phyloP scores from a whole-genome alignment of 176 grass and related monocot species.

The Eragrostis curvula region DNA sequence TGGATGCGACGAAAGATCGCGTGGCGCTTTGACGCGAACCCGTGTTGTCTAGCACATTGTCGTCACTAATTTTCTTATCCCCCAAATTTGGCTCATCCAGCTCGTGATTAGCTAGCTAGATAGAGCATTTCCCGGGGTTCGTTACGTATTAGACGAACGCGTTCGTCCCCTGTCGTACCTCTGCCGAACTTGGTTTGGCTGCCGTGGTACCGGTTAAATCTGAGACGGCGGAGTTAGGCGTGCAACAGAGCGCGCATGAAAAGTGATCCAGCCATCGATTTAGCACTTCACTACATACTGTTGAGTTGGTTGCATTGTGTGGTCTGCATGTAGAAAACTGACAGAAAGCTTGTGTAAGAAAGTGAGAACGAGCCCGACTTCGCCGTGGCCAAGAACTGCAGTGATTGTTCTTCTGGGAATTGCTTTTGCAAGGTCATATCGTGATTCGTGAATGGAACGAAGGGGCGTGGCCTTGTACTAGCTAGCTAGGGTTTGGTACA shows the following conservation, averaged over 20 bases:
- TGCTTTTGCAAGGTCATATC: too few species aligned
- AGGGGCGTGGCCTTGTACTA: neutral
- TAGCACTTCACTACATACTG: neutral
- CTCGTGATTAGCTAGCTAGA: neutral
- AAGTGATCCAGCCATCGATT: neutral
- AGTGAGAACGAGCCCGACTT: neutral
- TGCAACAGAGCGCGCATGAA: neutral
- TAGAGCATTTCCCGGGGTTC: neutral
- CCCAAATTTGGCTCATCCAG: neutral
- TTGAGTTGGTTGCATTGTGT: neutral
- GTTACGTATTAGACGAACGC: too few species aligned
- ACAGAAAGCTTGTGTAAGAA: neutral
- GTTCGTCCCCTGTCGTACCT: neutral
- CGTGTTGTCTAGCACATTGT: neutral
- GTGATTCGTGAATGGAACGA: neutral
- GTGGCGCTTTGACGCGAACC: neutral
- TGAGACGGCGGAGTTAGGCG: neutral
- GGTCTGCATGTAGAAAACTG: neutral
- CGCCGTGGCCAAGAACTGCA: neutral
- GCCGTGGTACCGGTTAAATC: neutral
- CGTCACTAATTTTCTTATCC: neutral
- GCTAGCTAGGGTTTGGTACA: neutral
- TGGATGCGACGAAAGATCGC: neutral
- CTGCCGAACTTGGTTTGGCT: neutral
- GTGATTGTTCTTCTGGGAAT: neutral